Conservation (phyloP, 2,329 filamentous ascomycete species). For the Pezicula radicicola region DNA sequence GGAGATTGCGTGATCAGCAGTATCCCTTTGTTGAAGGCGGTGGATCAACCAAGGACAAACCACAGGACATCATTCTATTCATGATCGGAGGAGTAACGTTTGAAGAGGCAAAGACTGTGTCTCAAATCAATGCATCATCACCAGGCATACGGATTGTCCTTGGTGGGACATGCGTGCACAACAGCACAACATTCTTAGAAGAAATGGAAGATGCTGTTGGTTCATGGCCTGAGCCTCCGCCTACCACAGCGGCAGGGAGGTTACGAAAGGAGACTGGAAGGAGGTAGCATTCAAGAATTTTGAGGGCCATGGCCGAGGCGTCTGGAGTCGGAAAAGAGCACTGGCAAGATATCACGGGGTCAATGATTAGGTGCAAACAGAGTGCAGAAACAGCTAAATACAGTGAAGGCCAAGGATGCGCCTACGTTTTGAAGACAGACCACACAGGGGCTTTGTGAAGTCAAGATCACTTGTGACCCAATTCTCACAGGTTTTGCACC, state of each 20-base stretch:
- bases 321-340: too few relatives aligned
- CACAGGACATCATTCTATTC: constrained; percentile 94
- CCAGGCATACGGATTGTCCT: constrained; percentile 87
- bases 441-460: too few relatives aligned
- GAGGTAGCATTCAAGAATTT: constrained; percentile 12
- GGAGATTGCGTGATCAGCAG: constrained; percentile 77
- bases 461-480: too few relatives aligned
- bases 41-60: constrained; percentile 85
- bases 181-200: constrained; percentile 82
- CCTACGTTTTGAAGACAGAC: too few relatives aligned
- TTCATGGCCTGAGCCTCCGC: constrained; percentile 72
- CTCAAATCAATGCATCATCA: constrained; percentile 88
- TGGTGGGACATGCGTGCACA: constrained; percentile 85
- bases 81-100: constrained; percentile 93
- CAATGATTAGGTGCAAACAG: too few relatives aligned
- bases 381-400: too few relatives aligned
- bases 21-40: constrained; percentile 93
- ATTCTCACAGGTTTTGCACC: too few relatives aligned
- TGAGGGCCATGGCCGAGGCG: too few relatives aligned
- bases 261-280: constrained; percentile 30
- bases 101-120: constrained; percentile 94
- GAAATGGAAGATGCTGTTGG: constrained; percentile 88
- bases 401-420: too few relatives aligned
- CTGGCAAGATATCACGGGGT: too few relatives aligned
- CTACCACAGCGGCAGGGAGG: constrained; percentile 29